A percentile compares a stretch with the other conserved stretches of the same genome.
Evolutionary conservation across 768 basidiomycete species (phyloP).

Genomic region (Sporobolomyces roseus): DNA sequence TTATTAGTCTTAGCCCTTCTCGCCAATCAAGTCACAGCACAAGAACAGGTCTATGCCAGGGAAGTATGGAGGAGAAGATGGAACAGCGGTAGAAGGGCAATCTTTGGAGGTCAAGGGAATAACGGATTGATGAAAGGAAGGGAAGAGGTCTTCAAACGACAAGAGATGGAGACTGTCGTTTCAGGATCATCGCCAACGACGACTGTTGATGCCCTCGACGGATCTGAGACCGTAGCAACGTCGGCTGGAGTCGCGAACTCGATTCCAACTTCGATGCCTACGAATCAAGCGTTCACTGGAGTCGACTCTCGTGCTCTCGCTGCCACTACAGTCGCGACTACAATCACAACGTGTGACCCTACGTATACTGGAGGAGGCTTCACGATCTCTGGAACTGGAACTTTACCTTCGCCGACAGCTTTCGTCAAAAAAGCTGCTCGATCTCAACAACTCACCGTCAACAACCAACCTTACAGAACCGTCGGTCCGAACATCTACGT

Average conservation of each 20-base stretch:
- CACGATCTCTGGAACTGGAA: slow-evolving; percentile 35
- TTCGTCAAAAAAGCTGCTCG: slow-evolving; percentile 13
- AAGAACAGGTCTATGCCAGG: neutral
- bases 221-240: too few species aligned
- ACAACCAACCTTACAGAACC: neutral
- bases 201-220: too few species aligned
- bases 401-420: slow-evolving; percentile 19
- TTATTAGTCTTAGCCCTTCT: neutral
- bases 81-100: neutral
- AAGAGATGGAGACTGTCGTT: slow-evolving; percentile 1
- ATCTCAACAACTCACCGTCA: neutral
- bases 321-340: neutral
- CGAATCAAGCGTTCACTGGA: neutral
- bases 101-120: slow-evolving; percentile 5
- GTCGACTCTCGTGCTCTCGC: slow-evolving; percentile 10
- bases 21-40: neutral
- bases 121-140: neutral
- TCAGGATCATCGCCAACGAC: neutral
- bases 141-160: too few species aligned
- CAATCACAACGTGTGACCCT: slow-evolving; percentile 15
- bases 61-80: slow-evolving; percentile 10
- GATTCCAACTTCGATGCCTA: neutral
- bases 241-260: neutral
- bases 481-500: slow-evolving; percentile 38
- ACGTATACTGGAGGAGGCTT: slow-evolving; percentile 8